Evolutionary conservation across 305 asterid species (phyloP).

Genomic region (Fraxinus floribunda): DNA sequence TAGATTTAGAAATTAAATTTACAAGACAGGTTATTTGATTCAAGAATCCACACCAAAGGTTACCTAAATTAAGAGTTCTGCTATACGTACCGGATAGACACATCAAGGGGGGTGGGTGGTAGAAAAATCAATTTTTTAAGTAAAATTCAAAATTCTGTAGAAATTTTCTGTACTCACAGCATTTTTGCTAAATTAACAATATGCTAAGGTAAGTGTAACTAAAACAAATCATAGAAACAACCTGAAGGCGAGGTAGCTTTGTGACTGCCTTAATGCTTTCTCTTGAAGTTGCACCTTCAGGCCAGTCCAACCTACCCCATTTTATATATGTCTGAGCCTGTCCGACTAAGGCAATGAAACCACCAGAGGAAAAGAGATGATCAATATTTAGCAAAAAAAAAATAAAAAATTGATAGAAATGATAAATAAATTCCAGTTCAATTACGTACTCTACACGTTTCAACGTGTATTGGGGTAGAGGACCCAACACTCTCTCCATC

Average conservation of each 20-base stretch:
- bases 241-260: constrained; percentile 67
- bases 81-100: no score
- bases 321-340: constrained; percentile 51
- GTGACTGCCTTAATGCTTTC: constrained; percentile 69
- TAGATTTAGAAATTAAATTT: neutral
- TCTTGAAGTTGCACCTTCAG: constrained; percentile 76
- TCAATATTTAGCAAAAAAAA: neutral
- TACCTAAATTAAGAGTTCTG: no score
- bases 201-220: neutral
- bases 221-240: neutral
- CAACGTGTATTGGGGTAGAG: constrained; percentile 41
- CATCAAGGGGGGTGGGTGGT: no score
- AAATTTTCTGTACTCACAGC: no score
- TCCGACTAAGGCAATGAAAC: constrained; percentile 35
- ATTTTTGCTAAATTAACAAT: no score
- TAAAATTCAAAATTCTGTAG: no score
- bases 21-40: neutral
- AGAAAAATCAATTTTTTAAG: no score
- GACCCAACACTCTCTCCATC: constrained; percentile 57
- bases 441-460: no score
- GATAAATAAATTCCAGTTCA: neutral
- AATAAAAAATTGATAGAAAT: neutral
- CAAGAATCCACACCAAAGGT: neutral
- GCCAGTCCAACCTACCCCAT: constrained; percentile 78
- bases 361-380: neutral